Evolutionary conservation across 1,284 basidiomycete genomes (phyloP).

Genomic region (Boletus albobrunnescens): DNA sequence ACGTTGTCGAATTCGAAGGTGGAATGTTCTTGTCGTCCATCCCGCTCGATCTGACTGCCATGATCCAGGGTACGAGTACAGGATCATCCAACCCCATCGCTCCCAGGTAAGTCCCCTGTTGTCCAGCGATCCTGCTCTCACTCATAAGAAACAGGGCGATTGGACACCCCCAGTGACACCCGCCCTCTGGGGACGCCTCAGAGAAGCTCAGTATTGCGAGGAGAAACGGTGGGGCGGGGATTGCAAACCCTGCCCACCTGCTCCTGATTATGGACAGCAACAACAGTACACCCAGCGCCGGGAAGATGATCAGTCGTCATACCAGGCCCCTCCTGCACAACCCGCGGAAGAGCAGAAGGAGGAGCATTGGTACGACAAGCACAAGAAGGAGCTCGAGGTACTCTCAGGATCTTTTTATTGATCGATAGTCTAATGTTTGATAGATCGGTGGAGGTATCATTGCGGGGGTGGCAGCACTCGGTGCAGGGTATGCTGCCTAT

Average conservation of each 20-base stretch:
- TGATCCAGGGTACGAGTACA: slow-evolving; percentile 52
- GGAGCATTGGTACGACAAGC: slow-evolving; percentile 53
- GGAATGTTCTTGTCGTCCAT: background rate
- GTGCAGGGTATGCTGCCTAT: slow-evolving; percentile 50
- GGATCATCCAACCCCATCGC: slow-evolving; percentile 65
- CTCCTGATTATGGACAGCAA: slow-evolving; percentile 30
- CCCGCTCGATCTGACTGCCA: slow-evolving; percentile 12
- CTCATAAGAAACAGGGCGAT: slow-evolving; percentile 43
- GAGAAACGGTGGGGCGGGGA: slow-evolving; percentile 16
- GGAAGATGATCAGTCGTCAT: slow-evolving; percentile 26
- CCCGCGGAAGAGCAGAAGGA: slow-evolving; percentile 46
- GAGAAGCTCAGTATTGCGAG: slow-evolving; percentile 30
- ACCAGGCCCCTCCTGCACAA: slow-evolving; percentile 34
- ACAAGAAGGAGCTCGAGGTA: slow-evolving; percentile 60
- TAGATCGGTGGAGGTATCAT: slow-evolving; percentile 64
- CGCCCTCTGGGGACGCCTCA: slow-evolving; percentile 61
- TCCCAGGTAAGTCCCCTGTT: slow-evolving; percentile 48
- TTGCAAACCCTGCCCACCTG: slow-evolving; percentile 8
- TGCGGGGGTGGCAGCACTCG: slow-evolving; percentile 49
- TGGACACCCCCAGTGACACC: slow-evolving; percentile 62
- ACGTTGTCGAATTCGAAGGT: slow-evolving; percentile 61
- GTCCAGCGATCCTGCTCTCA: background rate
- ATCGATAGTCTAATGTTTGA: slow-evolving; percentile 6
- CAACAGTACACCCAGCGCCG: slow-evolving; percentile 29
- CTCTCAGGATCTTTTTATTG: background rate